Percentiles rank a stretch among this genome's conserved stretches.
Conservation (phyloP, 2,329 filamentous ascomycete species). For the Phyllosticta capitalensis region DNA sequence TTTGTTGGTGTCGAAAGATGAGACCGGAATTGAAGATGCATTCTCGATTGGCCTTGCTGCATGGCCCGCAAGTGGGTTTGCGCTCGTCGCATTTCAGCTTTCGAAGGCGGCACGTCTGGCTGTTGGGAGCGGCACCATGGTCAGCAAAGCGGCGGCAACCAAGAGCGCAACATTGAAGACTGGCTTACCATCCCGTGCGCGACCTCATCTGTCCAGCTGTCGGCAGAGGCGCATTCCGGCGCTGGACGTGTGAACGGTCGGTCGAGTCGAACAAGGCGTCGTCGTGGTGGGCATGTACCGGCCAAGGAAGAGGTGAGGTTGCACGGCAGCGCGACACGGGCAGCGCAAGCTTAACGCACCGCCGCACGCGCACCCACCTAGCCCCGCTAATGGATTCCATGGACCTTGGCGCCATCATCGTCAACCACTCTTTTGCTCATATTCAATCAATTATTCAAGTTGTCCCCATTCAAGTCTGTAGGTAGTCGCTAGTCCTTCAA, state of each 20-base stretch:
- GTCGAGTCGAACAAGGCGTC: background rate
- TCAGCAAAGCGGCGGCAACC: background rate
- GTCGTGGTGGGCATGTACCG: background rate
- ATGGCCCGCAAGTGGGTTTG: slow-evolving; percentile 52
- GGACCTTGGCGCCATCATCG: background rate
- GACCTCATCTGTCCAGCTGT: slow-evolving; percentile 24
- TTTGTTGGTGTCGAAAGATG: slow-evolving; percentile 60
- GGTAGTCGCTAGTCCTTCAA: background rate
- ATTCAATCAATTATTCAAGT: background rate
- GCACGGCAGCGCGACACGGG: background rate
- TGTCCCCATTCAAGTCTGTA: background rate
- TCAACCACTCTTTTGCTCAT: background rate
- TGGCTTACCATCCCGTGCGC: slow-evolving; percentile 30
- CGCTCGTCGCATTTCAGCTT: slow-evolving; percentile 59
- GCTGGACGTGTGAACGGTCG: slow-evolving; percentile 4
- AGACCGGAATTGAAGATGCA: slow-evolving; percentile 54
- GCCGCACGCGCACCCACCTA: slow-evolving; percentile 3
- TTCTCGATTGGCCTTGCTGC: slow-evolving; percentile 49
- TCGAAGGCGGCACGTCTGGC: slow-evolving; percentile 46
- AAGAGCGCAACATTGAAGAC: slow-evolving; percentile 6
- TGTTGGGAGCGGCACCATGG: slow-evolving; percentile 13
- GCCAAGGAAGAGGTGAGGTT: background rate
- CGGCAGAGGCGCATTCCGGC: slow-evolving; percentile 11
- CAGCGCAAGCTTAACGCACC: background rate
- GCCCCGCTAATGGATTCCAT: background rate